A percentile compares a stretch with the other conserved stretches of the same genome.
These are phyloP conservation scores for Petrea volubilis DNA, from an alignment of 257 asterid genomes.

Conservation along the genomic window DNA sequence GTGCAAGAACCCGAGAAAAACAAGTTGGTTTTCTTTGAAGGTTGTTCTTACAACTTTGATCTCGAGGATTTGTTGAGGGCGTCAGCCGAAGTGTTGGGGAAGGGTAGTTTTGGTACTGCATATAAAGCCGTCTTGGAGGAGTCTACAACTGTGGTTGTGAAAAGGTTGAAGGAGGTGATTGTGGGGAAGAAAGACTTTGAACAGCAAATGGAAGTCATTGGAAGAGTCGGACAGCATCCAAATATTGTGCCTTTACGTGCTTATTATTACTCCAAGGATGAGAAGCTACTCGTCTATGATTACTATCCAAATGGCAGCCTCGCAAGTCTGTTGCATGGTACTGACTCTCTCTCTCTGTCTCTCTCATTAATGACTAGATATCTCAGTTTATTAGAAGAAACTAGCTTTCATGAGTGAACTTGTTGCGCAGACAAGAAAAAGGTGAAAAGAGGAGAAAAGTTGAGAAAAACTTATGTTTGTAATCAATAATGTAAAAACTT, in stretches of 20 bases:
- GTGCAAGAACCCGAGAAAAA: constrained; percentile 86
- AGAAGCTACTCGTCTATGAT: constrained; percentile 86
- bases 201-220: constrained; percentile 87
- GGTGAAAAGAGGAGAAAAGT: not conserved
- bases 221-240: constrained; percentile 83
- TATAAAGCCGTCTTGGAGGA: constrained; percentile 94
- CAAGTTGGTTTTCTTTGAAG: constrained; percentile 90
- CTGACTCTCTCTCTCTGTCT: constrained; percentile 12
- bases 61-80: constrained; percentile 95
- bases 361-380: not conserved
- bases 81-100: constrained; percentile 91
- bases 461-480: not conserved
- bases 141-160: constrained; percentile 88
- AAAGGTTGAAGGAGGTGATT: constrained; percentile 81
- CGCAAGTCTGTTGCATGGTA: constrained; percentile 82
- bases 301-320: constrained; percentile 76
- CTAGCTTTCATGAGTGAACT: not conserved
- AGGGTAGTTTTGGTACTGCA: constrained; percentile 94
- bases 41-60: constrained; percentile 85
- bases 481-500: too few relatives aligned
- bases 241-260: constrained; percentile 81
- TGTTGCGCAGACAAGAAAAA: not conserved
- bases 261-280: constrained; percentile 96
- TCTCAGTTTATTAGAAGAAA: not conserved
- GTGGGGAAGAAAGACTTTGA: constrained; percentile 96